A percentile compares a stretch with the other conserved stretches of the same genome.
Conservation (phyloP, 257 asterid genomes). For the Ilex asprella region DNA sequence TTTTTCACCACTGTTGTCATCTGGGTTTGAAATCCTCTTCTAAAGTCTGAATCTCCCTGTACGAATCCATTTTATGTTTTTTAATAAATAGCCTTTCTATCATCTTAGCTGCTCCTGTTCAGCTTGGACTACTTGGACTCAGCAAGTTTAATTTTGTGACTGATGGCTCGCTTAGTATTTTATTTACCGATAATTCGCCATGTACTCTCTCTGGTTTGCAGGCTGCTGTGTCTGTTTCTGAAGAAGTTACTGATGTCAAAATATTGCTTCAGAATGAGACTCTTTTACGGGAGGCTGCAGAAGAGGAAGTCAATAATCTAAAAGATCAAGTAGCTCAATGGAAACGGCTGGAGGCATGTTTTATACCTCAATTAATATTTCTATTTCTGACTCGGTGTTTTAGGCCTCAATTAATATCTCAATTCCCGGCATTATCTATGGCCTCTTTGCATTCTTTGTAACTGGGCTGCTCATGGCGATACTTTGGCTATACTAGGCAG, state of each 20-base stretch:
- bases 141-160: too few species aligned
- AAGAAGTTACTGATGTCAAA: slow-evolving; percentile 55
- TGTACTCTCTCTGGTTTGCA: slow-evolving; percentile 17
- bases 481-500: slow-evolving; percentile 33
- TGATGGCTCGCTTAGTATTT: too few species aligned
- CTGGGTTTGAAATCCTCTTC: too few species aligned
- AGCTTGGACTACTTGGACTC: too few species aligned
- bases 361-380: background rate
- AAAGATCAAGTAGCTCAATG: slow-evolving; percentile 47
- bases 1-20: too few species aligned
- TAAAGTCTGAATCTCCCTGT: too few species aligned
- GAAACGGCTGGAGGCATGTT: slow-evolving; percentile 58
- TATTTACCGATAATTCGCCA: background rate
- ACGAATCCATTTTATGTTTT: too few species aligned
- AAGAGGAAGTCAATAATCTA: slow-evolving; percentile 49
- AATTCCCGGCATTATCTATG: background rate
- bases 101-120: background rate
- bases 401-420: background rate
- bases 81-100: too few species aligned
- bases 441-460: slow-evolving; percentile 9
- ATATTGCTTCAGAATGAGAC: slow-evolving; percentile 51
- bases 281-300: slow-evolving; percentile 59
- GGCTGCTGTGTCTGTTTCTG: slow-evolving; percentile 35
- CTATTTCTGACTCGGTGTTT: too few species aligned
- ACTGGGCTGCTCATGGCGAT: slow-evolving; percentile 17